Base-by-base conservation (phyloP, 805 yeast species). In the Spathaspora sp. region DNA sequence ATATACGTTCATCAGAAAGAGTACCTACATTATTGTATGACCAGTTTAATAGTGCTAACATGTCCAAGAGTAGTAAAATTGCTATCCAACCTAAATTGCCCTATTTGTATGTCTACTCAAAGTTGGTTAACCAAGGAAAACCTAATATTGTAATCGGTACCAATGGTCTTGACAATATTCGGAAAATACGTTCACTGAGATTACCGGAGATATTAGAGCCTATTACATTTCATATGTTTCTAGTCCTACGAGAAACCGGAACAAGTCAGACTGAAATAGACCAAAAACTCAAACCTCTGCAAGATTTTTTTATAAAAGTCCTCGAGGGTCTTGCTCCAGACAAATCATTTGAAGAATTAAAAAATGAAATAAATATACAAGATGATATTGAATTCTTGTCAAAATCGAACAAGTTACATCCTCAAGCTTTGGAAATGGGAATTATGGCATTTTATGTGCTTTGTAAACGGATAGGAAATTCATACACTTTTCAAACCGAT, bases 171-270 rank as follows among this genome's bases (percentile, higher is more conserved):
- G 32, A 12, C 11, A 26, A 44, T 5, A 28, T 28, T 28, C 47
- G 26, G 3, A 35, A 35, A 17, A 16, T 10, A 5, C 49, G 52
- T 2, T 28, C 19, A 14, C 43, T 28, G 17, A 52, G 46, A 23
- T 42, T 48, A 11, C 29, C 40, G 26, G 18, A 46, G 10, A 44
- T 60, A 18, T 47, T 60, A 26, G 63, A 60, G 46, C 56, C 58
- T 5, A 40, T 58, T 7, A 40, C 52, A 28, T 60, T 55, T 45
- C 60, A 60, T 35, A 49, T 51, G 38, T 49, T 52, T 29, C 44
- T 55, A 17, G 17, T 35, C 17, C 11, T 35, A n/a, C 40, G 40
- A n/a, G 40, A 2, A 12, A 9, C 40, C 7, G 18, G 40, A 14
- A 23, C 3, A 23, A 35, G 18, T 14, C 40, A 35, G 14, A 3